A percentile compares a stretch with the other conserved stretches of the same genome.
These are phyloP conservation scores for Phragmites australis DNA, from an alignment of 176 grass and related monocot genomes.

Conservation along the genomic window DNA sequence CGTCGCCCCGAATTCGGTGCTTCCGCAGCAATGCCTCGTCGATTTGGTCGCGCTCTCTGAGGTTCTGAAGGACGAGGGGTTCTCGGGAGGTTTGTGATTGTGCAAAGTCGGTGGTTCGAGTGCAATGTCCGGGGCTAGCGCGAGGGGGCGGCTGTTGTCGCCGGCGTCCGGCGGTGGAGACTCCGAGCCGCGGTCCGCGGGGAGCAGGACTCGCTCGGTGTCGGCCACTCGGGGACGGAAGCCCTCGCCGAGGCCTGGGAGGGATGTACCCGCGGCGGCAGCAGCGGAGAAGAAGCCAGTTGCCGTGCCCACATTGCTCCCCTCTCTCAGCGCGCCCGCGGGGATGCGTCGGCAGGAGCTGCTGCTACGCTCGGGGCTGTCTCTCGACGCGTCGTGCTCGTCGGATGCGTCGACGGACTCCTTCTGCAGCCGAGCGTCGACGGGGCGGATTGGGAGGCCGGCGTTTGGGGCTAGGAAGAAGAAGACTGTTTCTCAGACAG, in stretches of 20 bases:
- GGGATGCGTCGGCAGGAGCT: constrained; percentile 72
- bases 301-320: constrained; percentile 45
- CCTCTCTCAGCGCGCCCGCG: constrained; percentile 44
- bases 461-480: constrained; percentile 48
- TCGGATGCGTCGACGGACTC: constrained; percentile 89
- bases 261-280: constrained; percentile 8
- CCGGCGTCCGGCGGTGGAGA: constrained; percentile 45
- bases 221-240: constrained; percentile 56
- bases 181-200: constrained; percentile 40
- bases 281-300: constrained; percentile 37
- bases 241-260: constrained; percentile 47
- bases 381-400: constrained; percentile 87
- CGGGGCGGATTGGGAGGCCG: constrained; percentile 71
- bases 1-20: background rate
- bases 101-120: background rate
- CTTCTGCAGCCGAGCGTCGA: constrained; percentile 96
- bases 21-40: constrained; percentile 18
- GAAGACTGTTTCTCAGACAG: constrained; percentile 44
- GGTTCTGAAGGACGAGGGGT: background rate
- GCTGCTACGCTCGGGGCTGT: constrained; percentile 76
- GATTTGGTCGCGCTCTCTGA: constrained; percentile 36
- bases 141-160: constrained; percentile 47
- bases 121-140: constrained; percentile 49
- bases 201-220: constrained; percentile 50
- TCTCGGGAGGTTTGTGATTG: constrained; percentile 7